A percentile compares a stretch with the other conserved stretches of the same genome.
phyloP scores from a whole-genome alignment of 23 red algal species.

The Gracilaria caudata region DNA sequence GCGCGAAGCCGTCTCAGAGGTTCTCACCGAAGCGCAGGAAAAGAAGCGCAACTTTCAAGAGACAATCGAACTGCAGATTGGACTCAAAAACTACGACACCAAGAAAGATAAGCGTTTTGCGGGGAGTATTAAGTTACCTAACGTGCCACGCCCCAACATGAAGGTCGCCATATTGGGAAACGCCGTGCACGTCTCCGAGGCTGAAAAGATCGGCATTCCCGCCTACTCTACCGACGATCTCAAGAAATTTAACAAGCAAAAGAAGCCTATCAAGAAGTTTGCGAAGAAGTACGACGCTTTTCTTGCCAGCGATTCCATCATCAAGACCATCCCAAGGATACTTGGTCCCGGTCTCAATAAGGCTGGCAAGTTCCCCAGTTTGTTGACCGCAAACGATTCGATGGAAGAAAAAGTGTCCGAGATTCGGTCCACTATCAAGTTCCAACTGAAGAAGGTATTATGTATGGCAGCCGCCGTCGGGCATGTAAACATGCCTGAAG shows the following conservation, averaged over 20 bases:
- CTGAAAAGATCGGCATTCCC: conserved; percentile 85
- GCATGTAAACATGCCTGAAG: conserved; percentile 92
- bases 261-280: conserved; percentile 99
- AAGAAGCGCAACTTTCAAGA: conserved; percentile 99
- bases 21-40: conserved; percentile 86
- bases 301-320: conserved; percentile 94
- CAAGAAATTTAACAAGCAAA: conserved; percentile 99
- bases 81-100: conserved; percentile 98
- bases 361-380: conserved; percentile 96
- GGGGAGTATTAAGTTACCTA: conserved; percentile 90
- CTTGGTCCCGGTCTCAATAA: conserved; percentile 98
- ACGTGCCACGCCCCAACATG: conserved; percentile 91
- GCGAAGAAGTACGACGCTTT: conserved; percentile 99
- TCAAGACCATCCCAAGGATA: conserved; percentile 96
- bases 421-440: conserved; percentile 94
- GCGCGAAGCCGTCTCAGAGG: conserved; percentile 89
- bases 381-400: conserved; percentile 75
- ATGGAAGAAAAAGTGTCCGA: conserved; percentile 94
- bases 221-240: conserved; percentile 92
- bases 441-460: conserved; percentile 99
- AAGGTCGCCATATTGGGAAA: conserved; percentile 96
- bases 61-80: conserved; percentile 99
- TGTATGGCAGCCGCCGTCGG: conserved; percentile 96
- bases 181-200: conserved; percentile 87
- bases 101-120: conserved; percentile 99